These are phyloP conservation scores for Corynascus novoguineensis DNA, from an alignment of 495 filamentous ascomycete species.

Conservation along the genomic window DNA sequence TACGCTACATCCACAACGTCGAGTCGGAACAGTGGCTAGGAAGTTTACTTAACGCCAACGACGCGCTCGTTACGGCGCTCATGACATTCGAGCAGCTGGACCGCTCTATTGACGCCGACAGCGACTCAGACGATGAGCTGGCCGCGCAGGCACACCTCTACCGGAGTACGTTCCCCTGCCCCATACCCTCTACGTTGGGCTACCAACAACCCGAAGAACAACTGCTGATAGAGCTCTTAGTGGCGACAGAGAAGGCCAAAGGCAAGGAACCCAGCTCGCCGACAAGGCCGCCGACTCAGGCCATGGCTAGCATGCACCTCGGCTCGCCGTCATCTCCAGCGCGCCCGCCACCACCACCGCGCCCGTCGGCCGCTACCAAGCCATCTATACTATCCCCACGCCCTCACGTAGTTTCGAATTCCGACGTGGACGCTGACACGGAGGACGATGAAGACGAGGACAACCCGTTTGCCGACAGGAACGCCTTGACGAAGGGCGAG, in stretches of 20 bases:
- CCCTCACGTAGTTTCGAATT: no score
- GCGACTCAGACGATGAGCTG: slow-evolving; percentile 76
- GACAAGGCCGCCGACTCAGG: slow-evolving; percentile 29
- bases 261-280: slow-evolving; percentile 41
- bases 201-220: slow-evolving; percentile 21
- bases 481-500: slow-evolving; percentile 38
- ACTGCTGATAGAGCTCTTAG: no score
- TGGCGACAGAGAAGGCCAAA: slow-evolving; percentile 47
- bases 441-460: slow-evolving; percentile 52
- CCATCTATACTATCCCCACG: slow-evolving; percentile 27
- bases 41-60: slow-evolving; percentile 73
- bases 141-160: slow-evolving; percentile 52
- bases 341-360: slow-evolving; percentile 39
- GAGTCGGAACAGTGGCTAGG: slow-evolving; percentile 79
- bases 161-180: slow-evolving; percentile 34
- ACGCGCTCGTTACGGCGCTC: slow-evolving; percentile 81
- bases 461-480: slow-evolving; percentile 71
- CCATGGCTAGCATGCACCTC: slow-evolving; percentile 38
- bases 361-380: slow-evolving; percentile 38
- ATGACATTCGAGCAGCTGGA: slow-evolving; percentile 94
- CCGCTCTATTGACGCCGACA: slow-evolving; percentile 93
- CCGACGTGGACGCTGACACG: slow-evolving; percentile 6
- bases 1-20: slow-evolving; percentile 85
- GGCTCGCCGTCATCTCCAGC: slow-evolving; percentile 31
- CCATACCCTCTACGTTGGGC: not conserved